Percentiles rank a stretch among this genome's conserved stretches.
These are phyloP conservation scores for Dictyophora rubrovolvata DNA, from an alignment of 768 basidiomycete species.

Conservation along the genomic window DNA sequence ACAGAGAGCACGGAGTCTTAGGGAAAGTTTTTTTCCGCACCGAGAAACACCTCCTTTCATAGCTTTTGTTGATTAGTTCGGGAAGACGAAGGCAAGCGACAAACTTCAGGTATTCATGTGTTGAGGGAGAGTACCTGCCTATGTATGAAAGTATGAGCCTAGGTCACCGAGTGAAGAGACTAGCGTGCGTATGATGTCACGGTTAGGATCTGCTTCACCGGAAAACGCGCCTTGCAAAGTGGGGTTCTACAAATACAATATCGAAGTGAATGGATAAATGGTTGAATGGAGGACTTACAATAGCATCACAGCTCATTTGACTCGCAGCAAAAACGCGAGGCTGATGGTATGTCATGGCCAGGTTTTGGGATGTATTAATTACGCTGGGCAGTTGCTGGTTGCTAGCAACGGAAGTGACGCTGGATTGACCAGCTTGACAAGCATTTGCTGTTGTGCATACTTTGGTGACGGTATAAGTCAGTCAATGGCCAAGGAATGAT, in stretches of 20 bases:
- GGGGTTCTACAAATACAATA: slow-evolving; percentile 48
- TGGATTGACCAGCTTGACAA: slow-evolving; percentile 48
- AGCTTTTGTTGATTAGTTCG: slow-evolving; percentile 49
- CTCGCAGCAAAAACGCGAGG: slow-evolving; percentile 68
- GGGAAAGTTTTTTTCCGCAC: slow-evolving; percentile 22
- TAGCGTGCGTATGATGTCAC: slow-evolving; percentile 68
- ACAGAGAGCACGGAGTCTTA: background rate
- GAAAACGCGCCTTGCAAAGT: slow-evolving; percentile 74
- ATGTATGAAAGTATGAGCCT: slow-evolving; percentile 58
- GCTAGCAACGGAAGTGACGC: slow-evolving; percentile 6
- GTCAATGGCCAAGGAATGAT: too few relatives aligned
- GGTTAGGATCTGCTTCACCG: slow-evolving; percentile 58
- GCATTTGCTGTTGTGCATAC: slow-evolving; percentile 61
- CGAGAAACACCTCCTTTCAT: slow-evolving; percentile 52
- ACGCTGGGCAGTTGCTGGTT: too few relatives aligned
- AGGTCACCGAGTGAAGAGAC: slow-evolving; percentile 32
- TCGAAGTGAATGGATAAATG: background rate
- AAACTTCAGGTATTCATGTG: slow-evolving; percentile 71
- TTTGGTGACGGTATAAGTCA: slow-evolving; percentile 8
- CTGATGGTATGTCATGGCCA: slow-evolving; percentile 62
- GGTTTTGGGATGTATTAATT: slow-evolving; percentile 28
- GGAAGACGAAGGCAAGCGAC: slow-evolving; percentile 80
- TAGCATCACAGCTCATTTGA: slow-evolving; percentile 77
- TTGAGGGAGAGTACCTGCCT: slow-evolving; percentile 75
- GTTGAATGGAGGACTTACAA: slow-evolving; percentile 37